A percentile compares a stretch with the other conserved stretches of the same genome.
These are phyloP conservation scores for Thielaviopsis populi DNA, from an alignment of 2,329 filamentous ascomycete genomes.

Conservation along the genomic window DNA sequence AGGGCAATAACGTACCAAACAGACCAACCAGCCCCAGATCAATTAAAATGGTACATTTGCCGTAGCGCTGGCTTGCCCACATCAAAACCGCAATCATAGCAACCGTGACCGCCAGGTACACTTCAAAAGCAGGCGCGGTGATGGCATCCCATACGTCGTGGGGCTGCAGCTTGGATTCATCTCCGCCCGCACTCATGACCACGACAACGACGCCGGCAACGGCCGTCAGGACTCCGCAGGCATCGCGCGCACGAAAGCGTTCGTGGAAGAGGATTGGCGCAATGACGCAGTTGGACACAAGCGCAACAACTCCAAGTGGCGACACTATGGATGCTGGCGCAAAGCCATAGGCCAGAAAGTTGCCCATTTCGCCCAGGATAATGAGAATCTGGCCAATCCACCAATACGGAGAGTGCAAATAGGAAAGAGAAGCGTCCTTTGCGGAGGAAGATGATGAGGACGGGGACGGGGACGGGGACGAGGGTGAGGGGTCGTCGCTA, in stretches of 20 bases:
- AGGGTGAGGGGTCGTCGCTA: not conserved
- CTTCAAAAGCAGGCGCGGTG: slow-evolving; percentile 73
- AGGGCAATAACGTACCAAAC: slow-evolving; percentile 50
- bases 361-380: slow-evolving; percentile 82
- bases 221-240: slow-evolving; percentile 75
- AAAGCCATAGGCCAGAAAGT: slow-evolving; percentile 95
- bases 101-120: slow-evolving; percentile 68
- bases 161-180: slow-evolving; percentile 81
- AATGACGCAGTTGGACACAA: slow-evolving; percentile 94
- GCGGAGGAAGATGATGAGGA: slow-evolving; percentile 16
- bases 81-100: slow-evolving; percentile 61
- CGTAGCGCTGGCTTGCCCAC: slow-evolving; percentile 70
- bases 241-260: slow-evolving; percentile 68
- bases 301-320: slow-evolving; percentile 85
- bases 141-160: slow-evolving; percentile 84
- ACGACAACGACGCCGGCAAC: slow-evolving; percentile 81
- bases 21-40: slow-evolving; percentile 86
- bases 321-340: slow-evolving; percentile 95
- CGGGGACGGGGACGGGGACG: not conserved
- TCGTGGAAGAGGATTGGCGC: slow-evolving; percentile 91
- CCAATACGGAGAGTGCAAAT: slow-evolving; percentile 88
- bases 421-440: slow-evolving; percentile 41
- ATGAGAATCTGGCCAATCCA: slow-evolving; percentile 90
- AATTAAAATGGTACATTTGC: slow-evolving; percentile 74
- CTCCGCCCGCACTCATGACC: slow-evolving; percentile 75